Percentiles rank a stretch among this genome's conserved stretches.
phyloP scores from a whole-genome alignment of 768 basidiomycete species.

The Tylopilus vinaceipallidus region DNA sequence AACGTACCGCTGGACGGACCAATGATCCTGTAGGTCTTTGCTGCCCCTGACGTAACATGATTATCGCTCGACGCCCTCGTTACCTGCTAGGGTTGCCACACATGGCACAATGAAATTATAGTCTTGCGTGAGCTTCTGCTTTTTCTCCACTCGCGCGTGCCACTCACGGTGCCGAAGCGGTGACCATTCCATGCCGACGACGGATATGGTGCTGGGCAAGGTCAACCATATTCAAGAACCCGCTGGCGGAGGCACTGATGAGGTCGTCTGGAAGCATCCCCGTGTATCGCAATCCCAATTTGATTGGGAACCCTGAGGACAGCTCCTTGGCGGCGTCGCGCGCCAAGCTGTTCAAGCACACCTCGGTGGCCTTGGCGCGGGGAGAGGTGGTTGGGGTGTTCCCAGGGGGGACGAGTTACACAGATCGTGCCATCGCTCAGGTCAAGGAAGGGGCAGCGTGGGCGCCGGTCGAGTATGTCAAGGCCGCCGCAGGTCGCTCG shows the following conservation, averaged over 20 bases:
- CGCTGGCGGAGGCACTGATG: slow-evolving; percentile 48
- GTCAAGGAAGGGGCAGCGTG: slow-evolving; percentile 64
- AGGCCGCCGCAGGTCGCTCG: slow-evolving; percentile 34
- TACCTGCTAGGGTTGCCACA: slow-evolving; percentile 44
- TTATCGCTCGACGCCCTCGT: neutral
- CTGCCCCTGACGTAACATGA: neutral
- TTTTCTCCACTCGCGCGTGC: neutral
- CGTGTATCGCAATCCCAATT: slow-evolving; percentile 62
- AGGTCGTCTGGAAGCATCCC: slow-evolving; percentile 68
- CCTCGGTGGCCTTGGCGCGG: slow-evolving; percentile 51
- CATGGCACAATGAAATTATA: slow-evolving; percentile 63
- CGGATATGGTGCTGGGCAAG: slow-evolving; percentile 71
- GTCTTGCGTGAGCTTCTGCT: slow-evolving; percentile 36
- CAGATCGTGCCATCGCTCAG: slow-evolving; percentile 45
- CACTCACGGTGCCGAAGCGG: slow-evolving; percentile 31
- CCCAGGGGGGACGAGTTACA: slow-evolving; percentile 59
- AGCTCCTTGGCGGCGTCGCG: slow-evolving; percentile 18
- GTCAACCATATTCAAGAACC: slow-evolving; percentile 62
- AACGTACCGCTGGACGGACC: slow-evolving; percentile 57
- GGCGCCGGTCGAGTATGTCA: slow-evolving; percentile 68
- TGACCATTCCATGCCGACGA: slow-evolving; percentile 57
- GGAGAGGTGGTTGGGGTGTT: slow-evolving; percentile 67
- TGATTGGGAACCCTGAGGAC: slow-evolving; percentile 1
- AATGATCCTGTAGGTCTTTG: slow-evolving; percentile 52
- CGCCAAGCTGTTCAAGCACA: slow-evolving; percentile 51